Evolutionary conservation across 768 basidiomycete species (phyloP).

Genomic region (Pisolithus marmoratus): DNA sequence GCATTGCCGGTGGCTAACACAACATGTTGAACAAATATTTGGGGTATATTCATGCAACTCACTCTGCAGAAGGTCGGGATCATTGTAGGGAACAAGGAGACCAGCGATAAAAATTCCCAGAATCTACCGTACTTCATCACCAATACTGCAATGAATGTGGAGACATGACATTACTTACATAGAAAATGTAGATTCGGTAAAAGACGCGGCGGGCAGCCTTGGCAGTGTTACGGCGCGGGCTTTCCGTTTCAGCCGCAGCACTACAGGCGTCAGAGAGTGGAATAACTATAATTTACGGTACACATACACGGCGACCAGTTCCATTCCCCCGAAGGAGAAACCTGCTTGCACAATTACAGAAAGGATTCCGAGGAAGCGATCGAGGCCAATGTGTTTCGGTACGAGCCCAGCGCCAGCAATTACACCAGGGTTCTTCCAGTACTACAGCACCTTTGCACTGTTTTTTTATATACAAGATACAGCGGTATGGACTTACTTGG

Average conservation of each 20-base stretch:
- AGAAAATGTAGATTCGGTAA: constrained; percentile 76
- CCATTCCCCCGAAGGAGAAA: constrained; percentile 78
- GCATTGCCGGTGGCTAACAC: constrained; percentile 44
- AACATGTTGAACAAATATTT: neutral
- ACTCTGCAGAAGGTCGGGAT: constrained; percentile 42
- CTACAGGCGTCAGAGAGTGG: constrained; percentile 27
- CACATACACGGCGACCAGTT: constrained; percentile 60
- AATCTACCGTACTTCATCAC: constrained; percentile 35
- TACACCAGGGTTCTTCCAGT: constrained; percentile 66
- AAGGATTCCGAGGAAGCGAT: constrained; percentile 37
- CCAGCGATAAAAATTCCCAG: constrained; percentile 65
- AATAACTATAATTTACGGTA: constrained; percentile 7
- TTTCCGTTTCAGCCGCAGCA: constrained; percentile 73
- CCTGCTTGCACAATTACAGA: constrained; percentile 48
- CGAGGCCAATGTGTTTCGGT: constrained; percentile 27
- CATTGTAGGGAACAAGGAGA: constrained; percentile 68
- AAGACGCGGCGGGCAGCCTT: constrained; percentile 76
- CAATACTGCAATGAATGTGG: neutral
- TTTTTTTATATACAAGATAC: neutral
- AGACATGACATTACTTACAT: constrained; percentile 37
- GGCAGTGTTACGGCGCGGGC: constrained; percentile 70
- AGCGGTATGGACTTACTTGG: constrained; percentile 34
- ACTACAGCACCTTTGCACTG: constrained; percentile 28
- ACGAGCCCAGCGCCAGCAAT: constrained; percentile 28
- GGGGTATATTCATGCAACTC: constrained; percentile 4